Base-by-base conservation (phyloP, 148 eudicot genomes). In the Cornus kousa region DNA sequence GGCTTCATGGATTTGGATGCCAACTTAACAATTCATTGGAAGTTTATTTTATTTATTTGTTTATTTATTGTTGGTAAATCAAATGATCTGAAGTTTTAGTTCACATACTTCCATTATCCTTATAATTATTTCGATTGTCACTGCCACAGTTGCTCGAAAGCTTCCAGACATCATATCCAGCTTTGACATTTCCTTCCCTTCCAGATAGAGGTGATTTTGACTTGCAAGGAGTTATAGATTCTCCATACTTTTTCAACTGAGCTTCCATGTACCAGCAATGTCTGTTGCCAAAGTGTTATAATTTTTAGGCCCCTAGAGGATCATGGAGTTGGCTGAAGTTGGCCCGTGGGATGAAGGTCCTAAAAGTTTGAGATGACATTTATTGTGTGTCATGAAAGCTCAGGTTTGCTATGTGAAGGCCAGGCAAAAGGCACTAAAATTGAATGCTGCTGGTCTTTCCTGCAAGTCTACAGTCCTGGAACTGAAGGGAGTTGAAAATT, bases 231-330 rank as follows among this genome's bases (percentile, higher is more conserved):
- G 98, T 94, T 62, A 86, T 91, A 4, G 80, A 89, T 22, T 94
- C 98, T 35, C 92, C 91, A 22, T 94, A 94, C 87, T 94, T 94
- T 82, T 94, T 94, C 91, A 94, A 94, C 86, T 94, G 81, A 91
- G 68, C 14, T 8, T 67, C 39, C 50, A 16, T 40, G 5, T 9
- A 43, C 66, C 79, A 16, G 66, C 39, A 43, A 12, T 14, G n/a
- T 79, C 12, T 65, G 60, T 59, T 20, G n/a, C 57, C 13, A 19
- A 24, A 48, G 50, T n/a, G 11, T 60, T 17, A 23, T 35, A 50
- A 11, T 4, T 57, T 33, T 77, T 48, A 17, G 24, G 22, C 33
- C 8, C 66, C 50, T 14, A 17, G 33, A 12, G 65, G 19, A n/a
- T 67, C 72, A 50, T 50, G 43, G 46, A 50, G 28, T 50, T 57